phyloP scores from a whole-genome alignment of 495 filamentous ascomycete genomes.

The Xylaria venustula region DNA sequence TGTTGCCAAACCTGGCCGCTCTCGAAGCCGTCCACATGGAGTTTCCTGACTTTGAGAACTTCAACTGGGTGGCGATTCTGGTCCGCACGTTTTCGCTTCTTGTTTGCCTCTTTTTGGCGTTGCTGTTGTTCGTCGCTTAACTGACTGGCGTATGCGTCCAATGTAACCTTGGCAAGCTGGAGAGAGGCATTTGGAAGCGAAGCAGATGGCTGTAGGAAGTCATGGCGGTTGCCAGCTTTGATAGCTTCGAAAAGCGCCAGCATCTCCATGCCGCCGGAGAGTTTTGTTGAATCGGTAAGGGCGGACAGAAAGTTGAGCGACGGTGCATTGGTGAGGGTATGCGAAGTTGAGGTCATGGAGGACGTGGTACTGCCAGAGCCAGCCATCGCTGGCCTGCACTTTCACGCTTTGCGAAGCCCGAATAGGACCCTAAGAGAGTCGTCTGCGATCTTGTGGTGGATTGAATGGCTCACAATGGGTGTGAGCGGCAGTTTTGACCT shows the following conservation, averaged over 20 bases:
- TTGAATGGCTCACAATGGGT: background rate
- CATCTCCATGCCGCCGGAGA: slow-evolving; percentile 34
- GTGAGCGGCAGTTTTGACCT: slow-evolving; percentile 6
- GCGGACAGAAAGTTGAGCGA: slow-evolving; percentile 33
- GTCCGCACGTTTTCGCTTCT: slow-evolving; percentile 64
- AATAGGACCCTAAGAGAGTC: background rate
- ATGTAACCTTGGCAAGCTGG: slow-evolving; percentile 66
- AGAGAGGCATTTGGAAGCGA: slow-evolving; percentile 64
- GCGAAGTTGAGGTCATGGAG: slow-evolving; percentile 55
- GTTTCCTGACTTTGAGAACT: slow-evolving; percentile 66
- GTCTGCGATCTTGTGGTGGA: slow-evolving; percentile 3
- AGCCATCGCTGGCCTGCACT: slow-evolving; percentile 38
- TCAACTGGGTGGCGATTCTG: slow-evolving; percentile 33
- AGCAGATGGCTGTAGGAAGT: slow-evolving; percentile 67
- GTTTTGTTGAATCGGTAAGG: slow-evolving; percentile 25
- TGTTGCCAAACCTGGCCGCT: slow-evolving; percentile 93
- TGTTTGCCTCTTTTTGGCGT: slow-evolving; percentile 54
- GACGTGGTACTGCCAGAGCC: slow-evolving; percentile 47
- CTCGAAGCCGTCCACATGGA: slow-evolving; percentile 86
- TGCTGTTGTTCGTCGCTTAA: slow-evolving; percentile 64
- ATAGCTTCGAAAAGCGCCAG: slow-evolving; percentile 49
- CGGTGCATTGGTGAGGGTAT: slow-evolving; percentile 48
- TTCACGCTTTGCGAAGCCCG: background rate
- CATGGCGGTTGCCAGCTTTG: slow-evolving; percentile 48
- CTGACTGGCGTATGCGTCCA: slow-evolving; percentile 72